These are phyloP conservation scores for Poronia punctata DNA, from an alignment of 495 filamentous ascomycete species.

Conservation along the genomic window DNA sequence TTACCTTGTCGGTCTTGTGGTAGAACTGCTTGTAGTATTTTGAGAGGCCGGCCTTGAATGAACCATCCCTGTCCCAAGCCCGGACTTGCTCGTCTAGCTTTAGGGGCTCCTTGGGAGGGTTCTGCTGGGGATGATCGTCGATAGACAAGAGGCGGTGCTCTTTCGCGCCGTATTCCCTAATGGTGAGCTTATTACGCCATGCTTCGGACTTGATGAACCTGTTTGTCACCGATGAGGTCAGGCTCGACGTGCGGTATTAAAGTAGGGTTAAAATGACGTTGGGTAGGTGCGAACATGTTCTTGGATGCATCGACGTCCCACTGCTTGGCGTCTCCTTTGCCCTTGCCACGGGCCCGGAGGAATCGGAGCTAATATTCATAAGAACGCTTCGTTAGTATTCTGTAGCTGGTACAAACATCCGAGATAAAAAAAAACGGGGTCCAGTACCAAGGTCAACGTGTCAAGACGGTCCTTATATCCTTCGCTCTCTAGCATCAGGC, in stretches of 20 bases:
- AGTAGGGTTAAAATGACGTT: background rate
- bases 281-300: conserved; percentile 60
- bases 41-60: conserved; percentile 80
- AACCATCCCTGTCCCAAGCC: conserved; percentile 67
- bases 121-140: conserved; percentile 18
- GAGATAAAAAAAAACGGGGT: too few relatives aligned
- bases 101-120: conserved; percentile 20
- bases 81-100: conserved; percentile 77
- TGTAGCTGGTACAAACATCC: too few relatives aligned
- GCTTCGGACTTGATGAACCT: conserved; percentile 91
- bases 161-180: background rate
- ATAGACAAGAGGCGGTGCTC: conserved; percentile 4
- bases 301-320: conserved; percentile 81
- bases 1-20: conserved; percentile 96
- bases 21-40: conserved; percentile 98
- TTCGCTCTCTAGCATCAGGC: conserved; percentile 72
- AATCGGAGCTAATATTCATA: conserved; percentile 79
- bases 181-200: conserved; percentile 69
- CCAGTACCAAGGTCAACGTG: conserved; percentile 79
- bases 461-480: conserved; percentile 83
- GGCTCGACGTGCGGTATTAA: too few relatives aligned
- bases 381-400: too few relatives aligned
- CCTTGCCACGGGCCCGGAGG: conserved; percentile 83
- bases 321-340: too few relatives aligned
- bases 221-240: too few relatives aligned